phyloP scores from a whole-genome alignment of 2,329 filamentous ascomycete genomes.

The Cryphonectria nitschkei region DNA sequence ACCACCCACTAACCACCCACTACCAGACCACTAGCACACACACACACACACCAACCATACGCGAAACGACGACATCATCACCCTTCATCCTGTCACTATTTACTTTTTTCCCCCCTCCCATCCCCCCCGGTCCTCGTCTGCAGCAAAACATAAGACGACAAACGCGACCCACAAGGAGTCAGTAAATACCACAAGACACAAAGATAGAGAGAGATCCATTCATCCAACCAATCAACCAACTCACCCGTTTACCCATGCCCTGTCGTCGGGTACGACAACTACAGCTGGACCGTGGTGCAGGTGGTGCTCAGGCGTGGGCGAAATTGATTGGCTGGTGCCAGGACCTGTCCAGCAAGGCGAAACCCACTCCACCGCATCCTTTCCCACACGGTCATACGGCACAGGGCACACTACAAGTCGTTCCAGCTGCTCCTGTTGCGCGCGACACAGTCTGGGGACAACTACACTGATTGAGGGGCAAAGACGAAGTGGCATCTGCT shows the following conservation, averaged over 20 bases:
- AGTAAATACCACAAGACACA: not conserved
- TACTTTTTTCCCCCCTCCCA: not conserved
- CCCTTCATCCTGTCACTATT: not conserved
- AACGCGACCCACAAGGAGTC: not conserved
- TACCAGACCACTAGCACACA: not conserved
- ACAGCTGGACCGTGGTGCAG: slow-evolving; percentile 15
- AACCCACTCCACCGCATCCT: slow-evolving; percentile 14
- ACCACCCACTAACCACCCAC: not conserved
- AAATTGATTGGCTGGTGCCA: slow-evolving; percentile 37
- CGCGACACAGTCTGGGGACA: slow-evolving; percentile 19
- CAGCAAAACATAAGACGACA: slow-evolving; percentile 3
- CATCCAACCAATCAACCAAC: not conserved
- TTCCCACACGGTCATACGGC: slow-evolving; percentile 7
- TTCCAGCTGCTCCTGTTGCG: not conserved
- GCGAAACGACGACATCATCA: not conserved
- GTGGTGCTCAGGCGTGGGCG: slow-evolving; percentile 30
- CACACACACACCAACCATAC: not conserved
- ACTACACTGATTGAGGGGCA: not conserved
- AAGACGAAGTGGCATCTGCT: not conserved
- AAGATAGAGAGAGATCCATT: not conserved
- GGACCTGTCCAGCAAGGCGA: slow-evolving; percentile 15
- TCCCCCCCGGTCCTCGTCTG: not conserved
- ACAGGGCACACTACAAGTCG: slow-evolving; percentile 6
- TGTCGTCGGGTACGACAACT: slow-evolving; percentile 28
- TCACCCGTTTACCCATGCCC: slow-evolving; percentile 24